Percentiles rank a stretch among this genome's conserved stretches.
Evolutionary conservation across 2,329 filamentous ascomycete genomes (phyloP).

Genomic region (Paraconiothyrium sp.): DNA sequence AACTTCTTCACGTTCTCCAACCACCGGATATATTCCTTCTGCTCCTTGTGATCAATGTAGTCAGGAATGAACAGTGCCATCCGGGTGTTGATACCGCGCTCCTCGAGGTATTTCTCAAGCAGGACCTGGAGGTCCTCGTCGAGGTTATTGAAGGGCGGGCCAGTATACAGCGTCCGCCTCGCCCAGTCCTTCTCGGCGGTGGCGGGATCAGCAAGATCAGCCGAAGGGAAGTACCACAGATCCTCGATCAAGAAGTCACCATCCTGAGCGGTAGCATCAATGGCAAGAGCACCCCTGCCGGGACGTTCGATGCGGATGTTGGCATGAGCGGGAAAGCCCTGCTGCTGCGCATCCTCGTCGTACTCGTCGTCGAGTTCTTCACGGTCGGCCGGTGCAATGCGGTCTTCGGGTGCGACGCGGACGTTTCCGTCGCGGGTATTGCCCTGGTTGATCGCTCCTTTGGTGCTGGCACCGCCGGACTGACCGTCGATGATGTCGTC

Average conservation of each 20-base stretch:
- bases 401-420: conserved; percentile 65
- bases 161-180: conserved; percentile 82
- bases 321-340: conserved; percentile 79
- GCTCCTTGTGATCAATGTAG: conserved; percentile 98
- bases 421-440: conserved; percentile 61
- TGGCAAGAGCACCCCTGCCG: conserved; percentile 82
- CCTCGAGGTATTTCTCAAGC: conserved; percentile 92
- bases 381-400: conserved; percentile 65
- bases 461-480: conserved; percentile 65
- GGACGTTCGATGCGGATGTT: conserved; percentile 91
- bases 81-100: conserved; percentile 87
- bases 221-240: conserved; percentile 84
- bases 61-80: conserved; percentile 92
- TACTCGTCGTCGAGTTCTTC: conserved; percentile 66
- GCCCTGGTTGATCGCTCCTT: conserved; percentile 65
- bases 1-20: conserved; percentile 86
- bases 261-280: conserved; percentile 87
- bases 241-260: conserved; percentile 89
- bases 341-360: conserved; percentile 61
- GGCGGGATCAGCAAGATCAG: conserved; percentile 78
- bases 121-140: conserved; percentile 95
- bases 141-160: conserved; percentile 90
- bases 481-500: conserved; percentile 56
- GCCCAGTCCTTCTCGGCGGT: conserved; percentile 80
- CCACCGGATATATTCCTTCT: conserved; percentile 95